These are phyloP conservation scores for Apophysomyces elegans DNA, from an alignment of 371 early-diverging fungal genomes.

Conservation along the genomic window DNA sequence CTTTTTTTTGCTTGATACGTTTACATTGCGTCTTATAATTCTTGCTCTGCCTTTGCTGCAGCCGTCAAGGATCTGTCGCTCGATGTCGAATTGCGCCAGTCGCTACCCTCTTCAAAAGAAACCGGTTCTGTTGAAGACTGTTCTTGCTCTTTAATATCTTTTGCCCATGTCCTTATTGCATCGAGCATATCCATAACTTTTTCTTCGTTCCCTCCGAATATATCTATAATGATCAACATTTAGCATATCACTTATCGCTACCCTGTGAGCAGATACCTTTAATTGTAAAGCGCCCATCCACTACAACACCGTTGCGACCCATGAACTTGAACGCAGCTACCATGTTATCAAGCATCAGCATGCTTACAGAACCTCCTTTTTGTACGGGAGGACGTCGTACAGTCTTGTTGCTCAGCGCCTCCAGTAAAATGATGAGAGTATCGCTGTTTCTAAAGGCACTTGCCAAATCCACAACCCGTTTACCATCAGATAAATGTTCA, in stretches of 20 bases:
- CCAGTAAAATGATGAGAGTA: conserved; percentile 55
- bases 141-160: conserved; percentile 13
- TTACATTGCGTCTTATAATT: background rate
- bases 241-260: background rate
- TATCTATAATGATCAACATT: conserved; percentile 30
- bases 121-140: background rate
- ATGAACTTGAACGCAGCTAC: conserved; percentile 65
- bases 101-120: background rate
- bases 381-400: conserved; percentile 38
- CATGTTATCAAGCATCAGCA: conserved; percentile 56
- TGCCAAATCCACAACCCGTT: conserved; percentile 48
- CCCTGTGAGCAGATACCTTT: conserved; percentile 33
- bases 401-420: conserved; percentile 53
- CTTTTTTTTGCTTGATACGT: background rate
- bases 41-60: conserved; percentile 1
- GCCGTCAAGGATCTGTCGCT: background rate
- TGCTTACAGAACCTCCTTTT: conserved; percentile 37
- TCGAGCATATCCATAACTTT: conserved; percentile 60
- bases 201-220: conserved; percentile 61
- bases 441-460: conserved; percentile 57
- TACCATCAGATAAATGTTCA: conserved; percentile 38
- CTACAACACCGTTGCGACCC: conserved; percentile 56
- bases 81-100: background rate
- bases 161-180: conserved; percentile 28
- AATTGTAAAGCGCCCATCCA: conserved; percentile 54